Percentiles rank a stretch among this genome's conserved stretches.
Evolutionary conservation across 2,329 filamentous ascomycete species (phyloP).

Genomic region (Aspergillus puulaauensis): DNA sequence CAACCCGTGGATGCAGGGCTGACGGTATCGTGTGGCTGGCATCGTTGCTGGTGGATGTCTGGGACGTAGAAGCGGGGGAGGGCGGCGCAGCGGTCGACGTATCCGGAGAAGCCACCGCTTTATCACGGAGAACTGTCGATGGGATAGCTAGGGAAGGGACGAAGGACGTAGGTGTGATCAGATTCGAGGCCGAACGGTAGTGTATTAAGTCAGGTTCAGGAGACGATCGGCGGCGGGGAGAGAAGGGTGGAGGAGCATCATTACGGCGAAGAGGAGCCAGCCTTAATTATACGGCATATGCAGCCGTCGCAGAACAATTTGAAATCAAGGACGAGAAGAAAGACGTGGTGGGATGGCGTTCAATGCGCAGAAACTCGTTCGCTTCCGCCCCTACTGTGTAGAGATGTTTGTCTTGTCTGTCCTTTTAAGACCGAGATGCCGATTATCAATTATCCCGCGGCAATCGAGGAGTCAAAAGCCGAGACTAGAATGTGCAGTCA

Average conservation of each 20-base stretch:
- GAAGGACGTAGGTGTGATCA: constrained; percentile 10
- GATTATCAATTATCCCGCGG: background rate
- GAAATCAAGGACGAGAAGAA: background rate
- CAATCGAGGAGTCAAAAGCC: background rate
- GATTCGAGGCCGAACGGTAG: constrained; percentile 13
- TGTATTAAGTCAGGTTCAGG: constrained; percentile 26
- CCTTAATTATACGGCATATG: constrained; percentile 39
- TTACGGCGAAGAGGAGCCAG: constrained; percentile 42
- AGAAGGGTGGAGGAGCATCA: constrained; percentile 37
- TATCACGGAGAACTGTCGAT: constrained; percentile 21
- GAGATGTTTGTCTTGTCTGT: background rate
- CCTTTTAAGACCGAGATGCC: background rate
- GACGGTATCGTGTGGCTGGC: constrained; percentile 30
- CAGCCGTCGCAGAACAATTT: constrained; percentile 29
- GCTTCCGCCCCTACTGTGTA: background rate
- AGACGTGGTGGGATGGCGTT: background rate
- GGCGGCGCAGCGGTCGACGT: constrained; percentile 26
- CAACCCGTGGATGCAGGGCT: constrained; percentile 70
- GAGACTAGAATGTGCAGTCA: background rate
- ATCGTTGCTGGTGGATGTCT: constrained; percentile 30
- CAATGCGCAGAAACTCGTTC: background rate
- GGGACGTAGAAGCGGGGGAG: constrained; percentile 31
- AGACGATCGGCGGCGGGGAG: constrained; percentile 25
- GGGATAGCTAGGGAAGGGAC: constrained; percentile 12
- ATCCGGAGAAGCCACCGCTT: constrained; percentile 32